Percentiles rank a stretch among this genome's conserved stretches.
Conservation (phyloP, 176 grass and related monocot species). For the Triticum turgidum region DNA sequence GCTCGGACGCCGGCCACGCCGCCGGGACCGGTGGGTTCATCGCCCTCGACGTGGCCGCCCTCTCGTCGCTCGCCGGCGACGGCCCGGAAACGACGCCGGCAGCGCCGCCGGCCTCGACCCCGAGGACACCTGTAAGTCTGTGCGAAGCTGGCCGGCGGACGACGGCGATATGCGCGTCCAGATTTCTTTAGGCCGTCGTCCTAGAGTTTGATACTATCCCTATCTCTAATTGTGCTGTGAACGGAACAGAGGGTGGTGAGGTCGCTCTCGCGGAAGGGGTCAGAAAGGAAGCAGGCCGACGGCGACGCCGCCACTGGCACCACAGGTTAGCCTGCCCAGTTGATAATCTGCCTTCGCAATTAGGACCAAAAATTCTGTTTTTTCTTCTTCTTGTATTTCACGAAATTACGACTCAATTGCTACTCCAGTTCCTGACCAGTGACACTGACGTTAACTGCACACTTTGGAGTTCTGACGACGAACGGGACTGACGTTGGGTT, state of each 20-base stretch:
- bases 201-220: conserved; percentile 22
- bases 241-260: conserved; percentile 50
- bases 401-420: background rate
- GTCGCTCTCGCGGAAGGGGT: conserved; percentile 69
- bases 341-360: background rate
- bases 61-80: conserved; percentile 47
- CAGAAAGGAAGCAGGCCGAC: conserved; percentile 56
- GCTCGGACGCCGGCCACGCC: background rate
- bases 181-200: background rate
- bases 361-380: background rate
- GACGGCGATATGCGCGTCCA: background rate
- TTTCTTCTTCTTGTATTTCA: background rate
- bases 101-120: background rate
- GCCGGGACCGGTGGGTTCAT: conserved; percentile 48
- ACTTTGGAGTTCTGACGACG: background rate
- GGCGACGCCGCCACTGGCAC: conserved; percentile 46
- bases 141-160: background rate
- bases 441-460: background rate
- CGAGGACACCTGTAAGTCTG: conserved; percentile 40
- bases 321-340: conserved; percentile 34
- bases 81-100: background rate
- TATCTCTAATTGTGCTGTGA: background rate
- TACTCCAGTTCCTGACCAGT: background rate
- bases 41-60: conserved; percentile 58
- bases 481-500: background rate